phyloP scores from a whole-genome alignment of 768 basidiomycete genomes.

The Tulasnella sp. region DNA sequence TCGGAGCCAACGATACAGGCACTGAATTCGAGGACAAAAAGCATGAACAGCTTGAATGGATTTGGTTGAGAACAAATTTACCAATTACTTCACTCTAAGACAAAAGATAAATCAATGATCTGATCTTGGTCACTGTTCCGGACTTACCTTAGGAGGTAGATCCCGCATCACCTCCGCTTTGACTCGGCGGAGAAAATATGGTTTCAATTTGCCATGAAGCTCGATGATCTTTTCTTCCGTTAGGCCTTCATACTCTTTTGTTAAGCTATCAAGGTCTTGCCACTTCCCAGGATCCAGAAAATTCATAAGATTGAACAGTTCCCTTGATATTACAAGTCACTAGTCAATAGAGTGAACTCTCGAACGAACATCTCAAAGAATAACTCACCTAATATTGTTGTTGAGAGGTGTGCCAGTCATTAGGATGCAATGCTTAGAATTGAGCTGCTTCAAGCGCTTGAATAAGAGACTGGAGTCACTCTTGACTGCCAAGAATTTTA shows the following conservation, averaged over 20 bases:
- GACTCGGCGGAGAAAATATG: conserved; percentile 85
- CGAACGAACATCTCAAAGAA: neutral
- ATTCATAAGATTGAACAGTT: conserved; percentile 94
- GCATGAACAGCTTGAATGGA: neutral
- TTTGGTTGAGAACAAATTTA: neutral
- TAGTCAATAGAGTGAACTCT: neutral
- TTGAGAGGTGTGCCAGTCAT: conserved; percentile 96
- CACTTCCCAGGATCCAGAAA: conserved; percentile 75
- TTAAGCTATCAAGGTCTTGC: conserved; percentile 60
- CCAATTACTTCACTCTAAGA: conserved; percentile 67
- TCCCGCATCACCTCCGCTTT: conserved; percentile 80
- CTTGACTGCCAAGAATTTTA: conserved; percentile 46
- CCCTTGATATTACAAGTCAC: conserved; percentile 29
- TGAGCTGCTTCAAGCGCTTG: conserved; percentile 68
- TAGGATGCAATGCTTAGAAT: conserved; percentile 64
- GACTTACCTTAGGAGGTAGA: conserved; percentile 72
- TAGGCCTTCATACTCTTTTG: conserved; percentile 55
- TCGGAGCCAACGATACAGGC: conserved; percentile 71
- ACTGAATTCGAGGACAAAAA: conserved; percentile 35
- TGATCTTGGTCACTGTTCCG: neutral
- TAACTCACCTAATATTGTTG: conserved; percentile 60
- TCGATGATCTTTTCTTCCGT: conserved; percentile 68
- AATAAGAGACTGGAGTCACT: conserved; percentile 68
- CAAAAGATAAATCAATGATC: neutral
- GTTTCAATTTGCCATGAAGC: conserved; percentile 59